A percentile compares a stretch with the other conserved stretches of the same genome.
Evolutionary conservation across 2,329 filamentous ascomycete genomes (phyloP).

Genomic region (Cercospora canescens): DNA sequence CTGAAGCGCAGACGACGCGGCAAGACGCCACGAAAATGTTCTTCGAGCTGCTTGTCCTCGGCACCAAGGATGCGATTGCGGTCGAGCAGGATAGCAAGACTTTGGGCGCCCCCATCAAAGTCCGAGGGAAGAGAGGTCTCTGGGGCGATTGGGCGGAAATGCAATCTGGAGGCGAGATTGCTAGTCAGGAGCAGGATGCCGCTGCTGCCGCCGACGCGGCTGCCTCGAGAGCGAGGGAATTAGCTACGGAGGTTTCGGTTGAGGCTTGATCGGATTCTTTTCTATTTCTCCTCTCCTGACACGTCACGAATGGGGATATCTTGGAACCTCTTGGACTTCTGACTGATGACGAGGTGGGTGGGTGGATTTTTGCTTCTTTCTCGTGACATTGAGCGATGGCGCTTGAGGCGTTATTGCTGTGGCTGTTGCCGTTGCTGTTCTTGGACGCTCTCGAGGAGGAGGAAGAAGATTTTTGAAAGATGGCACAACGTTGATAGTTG

Average conservation of each 20-base stretch:
- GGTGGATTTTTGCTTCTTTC: too few relatives aligned
- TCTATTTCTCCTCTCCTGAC: too few relatives aligned
- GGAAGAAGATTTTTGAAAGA: not conserved
- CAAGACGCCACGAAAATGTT: constrained; percentile 99
- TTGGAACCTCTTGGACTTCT: not conserved
- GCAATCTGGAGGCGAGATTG: constrained; percentile 32
- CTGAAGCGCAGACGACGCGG: constrained; percentile 76
- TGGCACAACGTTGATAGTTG: not conserved
- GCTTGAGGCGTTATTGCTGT: not conserved
- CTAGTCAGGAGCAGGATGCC: constrained; percentile 14
- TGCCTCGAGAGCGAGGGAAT: not conserved
- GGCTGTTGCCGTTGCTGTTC: not conserved
- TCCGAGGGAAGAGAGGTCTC: constrained; percentile 89
- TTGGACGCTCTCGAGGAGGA: not conserved
- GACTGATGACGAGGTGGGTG: too few relatives aligned
- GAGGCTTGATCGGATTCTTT: not conserved
- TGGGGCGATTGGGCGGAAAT: constrained; percentile 96
- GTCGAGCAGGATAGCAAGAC: constrained; percentile 76
- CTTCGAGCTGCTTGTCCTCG: constrained; percentile 92
- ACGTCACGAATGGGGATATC: not conserved
- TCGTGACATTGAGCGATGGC: not conserved
- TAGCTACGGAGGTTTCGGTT: not conserved
- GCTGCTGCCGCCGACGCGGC: not conserved
- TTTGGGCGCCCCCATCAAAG: constrained; percentile 77
- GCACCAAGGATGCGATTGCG: constrained; percentile 97